Conservation (phyloP, 768 basidiomycete species). For the Coprinopsis marcescibilis region DNA sequence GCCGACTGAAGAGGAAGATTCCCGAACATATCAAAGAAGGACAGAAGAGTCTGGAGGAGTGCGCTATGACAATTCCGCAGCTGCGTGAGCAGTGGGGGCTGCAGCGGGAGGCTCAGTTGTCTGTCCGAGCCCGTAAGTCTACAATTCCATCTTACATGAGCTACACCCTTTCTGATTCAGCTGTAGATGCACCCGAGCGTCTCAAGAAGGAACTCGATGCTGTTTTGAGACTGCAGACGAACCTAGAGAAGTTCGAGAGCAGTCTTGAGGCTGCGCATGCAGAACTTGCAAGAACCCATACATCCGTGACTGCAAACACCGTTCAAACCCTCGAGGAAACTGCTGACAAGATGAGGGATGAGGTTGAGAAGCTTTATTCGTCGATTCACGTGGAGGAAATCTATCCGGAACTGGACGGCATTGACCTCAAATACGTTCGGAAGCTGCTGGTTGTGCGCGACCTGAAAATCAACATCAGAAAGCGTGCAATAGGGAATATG, state of each 20-base stretch:
- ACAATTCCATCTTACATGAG: background rate
- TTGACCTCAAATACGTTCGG: slow-evolving; percentile 25
- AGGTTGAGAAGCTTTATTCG: slow-evolving; percentile 24
- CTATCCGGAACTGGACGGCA: slow-evolving; percentile 25
- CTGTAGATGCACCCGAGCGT: slow-evolving; percentile 19
- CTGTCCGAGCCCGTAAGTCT: slow-evolving; percentile 22
- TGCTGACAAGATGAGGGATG: slow-evolving; percentile 14
- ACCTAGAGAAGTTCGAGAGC: background rate
- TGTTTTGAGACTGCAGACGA: slow-evolving; percentile 21
- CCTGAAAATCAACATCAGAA: slow-evolving; percentile 34
- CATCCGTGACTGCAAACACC: background rate
- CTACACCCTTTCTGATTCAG: background rate
- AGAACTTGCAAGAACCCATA: background rate
- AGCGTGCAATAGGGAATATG: slow-evolving; percentile 27
- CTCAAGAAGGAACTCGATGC: slow-evolving; percentile 27
- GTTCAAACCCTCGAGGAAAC: slow-evolving; percentile 12
- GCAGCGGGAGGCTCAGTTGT: slow-evolving; percentile 27
- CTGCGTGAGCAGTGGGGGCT: slow-evolving; percentile 26
- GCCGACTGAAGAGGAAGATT: slow-evolving; percentile 14
- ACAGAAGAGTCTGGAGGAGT: slow-evolving; percentile 13
- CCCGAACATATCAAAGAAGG: slow-evolving; percentile 12
- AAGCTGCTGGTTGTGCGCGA: slow-evolving; percentile 29
- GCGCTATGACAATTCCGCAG: slow-evolving; percentile 13
- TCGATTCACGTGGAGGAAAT: slow-evolving; percentile 25
- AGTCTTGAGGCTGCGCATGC: background rate